A percentile compares a stretch with the other conserved stretches of the same genome.
Evolutionary conservation across 345 rosid genomes (phyloP).

Genomic region (Eutrema yunnanense): DNA sequence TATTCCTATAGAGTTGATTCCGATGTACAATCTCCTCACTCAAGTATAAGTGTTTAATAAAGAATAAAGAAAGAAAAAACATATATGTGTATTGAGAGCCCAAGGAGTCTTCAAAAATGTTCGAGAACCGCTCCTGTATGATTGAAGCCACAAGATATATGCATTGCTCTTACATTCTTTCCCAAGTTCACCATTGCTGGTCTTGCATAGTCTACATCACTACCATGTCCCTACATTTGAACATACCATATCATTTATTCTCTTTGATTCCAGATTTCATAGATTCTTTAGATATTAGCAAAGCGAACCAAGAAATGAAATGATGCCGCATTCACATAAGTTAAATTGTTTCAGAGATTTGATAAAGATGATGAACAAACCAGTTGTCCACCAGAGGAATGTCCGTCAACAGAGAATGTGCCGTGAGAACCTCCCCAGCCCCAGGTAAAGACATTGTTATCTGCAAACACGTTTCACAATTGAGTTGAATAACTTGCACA

Average conservation of each 20-base stretch:
- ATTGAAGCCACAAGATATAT: constrained; percentile 88
- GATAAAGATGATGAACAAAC: constrained; percentile 41
- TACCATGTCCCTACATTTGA: constrained; percentile 70
- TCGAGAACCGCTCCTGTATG: constrained; percentile 79
- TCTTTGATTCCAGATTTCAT: not conserved
- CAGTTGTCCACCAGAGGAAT: constrained; percentile 94
- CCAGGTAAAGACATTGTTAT: constrained; percentile 78
- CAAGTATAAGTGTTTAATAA: not conserved
- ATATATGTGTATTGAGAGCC: not conserved
- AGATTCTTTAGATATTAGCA: not conserved
- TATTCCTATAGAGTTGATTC: not conserved
- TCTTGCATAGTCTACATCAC: constrained; percentile 66
- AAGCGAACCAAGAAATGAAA: not conserved
- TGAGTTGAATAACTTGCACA: not conserved
- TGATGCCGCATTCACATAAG: not conserved
- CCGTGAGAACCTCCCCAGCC: constrained; percentile 98
- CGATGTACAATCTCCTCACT: not conserved
- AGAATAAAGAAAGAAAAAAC: not conserved
- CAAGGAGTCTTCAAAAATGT: constrained; percentile 23
- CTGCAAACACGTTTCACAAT: constrained; percentile 32
- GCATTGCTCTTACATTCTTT: constrained; percentile 52
- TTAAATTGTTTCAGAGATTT: not conserved
- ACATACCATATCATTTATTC: not conserved
- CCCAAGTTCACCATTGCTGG: constrained; percentile 52
- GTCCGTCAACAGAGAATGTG: constrained; percentile 86